Evolutionary conservation across 495 filamentous ascomycete genomes (phyloP), one percentile per base, ranked within the genome.

Genomic region (Neurospora sp.): DNA sequence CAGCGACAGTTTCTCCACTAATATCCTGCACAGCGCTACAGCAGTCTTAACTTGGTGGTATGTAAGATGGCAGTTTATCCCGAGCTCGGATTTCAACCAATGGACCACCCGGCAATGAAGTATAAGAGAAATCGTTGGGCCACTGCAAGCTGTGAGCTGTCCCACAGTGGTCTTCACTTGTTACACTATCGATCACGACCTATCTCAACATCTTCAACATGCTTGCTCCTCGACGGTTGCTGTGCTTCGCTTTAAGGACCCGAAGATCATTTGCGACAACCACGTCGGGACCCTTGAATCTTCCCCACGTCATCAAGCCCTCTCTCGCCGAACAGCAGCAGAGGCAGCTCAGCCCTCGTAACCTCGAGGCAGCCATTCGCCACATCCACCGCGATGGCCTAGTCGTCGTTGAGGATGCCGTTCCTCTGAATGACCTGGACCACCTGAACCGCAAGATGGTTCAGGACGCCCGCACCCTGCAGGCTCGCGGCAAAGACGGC

Each of bases 361-460:
- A 87, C 72, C 75, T 88, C 14, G 86, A 88, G 74, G 81, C 85
- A 78, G 88, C 87, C 75, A 80, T 88, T 9, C 82, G 84, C 12
- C 80, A 81, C 44, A 74, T 89, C 4, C 80, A 88, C 72, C 72
- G 80, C 12, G 87, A 91, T 78, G 90, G 88, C 69, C 84, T 91
- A 39, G 86, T 91, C 69, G 87, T 90, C n/a, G 82, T 89, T 23
- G 82, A 86, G 60, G 81, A 87, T 73, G 83, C 84, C 1, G 78
- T 89, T 31, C 79, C 82, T 12, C 82, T 83, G 72, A 76, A 78
- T 0, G 72, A 81, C 12, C 78, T 89, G n/a, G 83, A 88, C 72
- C 77, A 77, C 18, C 73, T 89, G n/a, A 87, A 88, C 74, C 71
- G 75, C 42, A 86, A 83, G 46, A 88, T 89, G 87, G 80, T 86